Percentiles rank a stretch among this genome's conserved stretches.
Conservation (phyloP, 78 protist species). For the Monosiga brevicollis region DNA sequence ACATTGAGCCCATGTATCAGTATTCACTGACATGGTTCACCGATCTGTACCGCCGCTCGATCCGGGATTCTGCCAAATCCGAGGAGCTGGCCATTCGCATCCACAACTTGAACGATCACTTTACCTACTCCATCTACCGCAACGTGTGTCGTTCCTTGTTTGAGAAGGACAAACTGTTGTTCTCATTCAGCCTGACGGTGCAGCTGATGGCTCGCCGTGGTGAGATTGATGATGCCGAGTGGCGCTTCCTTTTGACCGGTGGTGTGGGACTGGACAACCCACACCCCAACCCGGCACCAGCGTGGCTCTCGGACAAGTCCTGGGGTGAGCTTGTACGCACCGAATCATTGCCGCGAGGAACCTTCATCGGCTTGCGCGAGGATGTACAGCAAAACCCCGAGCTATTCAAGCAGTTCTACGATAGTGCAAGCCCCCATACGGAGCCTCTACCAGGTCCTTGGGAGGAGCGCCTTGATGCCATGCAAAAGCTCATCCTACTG, state of each 20-base stretch:
- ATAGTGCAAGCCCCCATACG: slow-evolving; percentile 15
- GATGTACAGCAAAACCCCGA: neutral
- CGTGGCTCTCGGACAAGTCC: slow-evolving; percentile 41
- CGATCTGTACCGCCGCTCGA: neutral
- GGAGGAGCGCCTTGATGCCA: slow-evolving; percentile 11
- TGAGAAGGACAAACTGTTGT: slow-evolving; percentile 61
- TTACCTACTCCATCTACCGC: slow-evolving; percentile 35
- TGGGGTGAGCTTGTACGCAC: slow-evolving; percentile 13
- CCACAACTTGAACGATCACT: neutral
- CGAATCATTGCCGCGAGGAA: neutral
- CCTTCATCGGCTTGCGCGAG: neutral
- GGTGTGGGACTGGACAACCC: slow-evolving; percentile 7
- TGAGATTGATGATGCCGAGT: slow-evolving; percentile 11
- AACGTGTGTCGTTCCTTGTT: slow-evolving; percentile 54
- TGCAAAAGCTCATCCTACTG: slow-evolving; percentile 61
- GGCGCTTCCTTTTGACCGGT: slow-evolving; percentile 49
- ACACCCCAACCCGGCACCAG: slow-evolving; percentile 32
- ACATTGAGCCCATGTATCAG: slow-evolving; percentile 60
- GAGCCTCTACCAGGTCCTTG: neutral
- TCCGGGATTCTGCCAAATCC: neutral
- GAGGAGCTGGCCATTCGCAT: slow-evolving; percentile 11
- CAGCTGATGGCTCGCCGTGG: slow-evolving; percentile 14
- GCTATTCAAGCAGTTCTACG: slow-evolving; percentile 19
- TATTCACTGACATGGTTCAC: slow-evolving; percentile 41
- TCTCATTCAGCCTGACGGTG: slow-evolving; percentile 42